phyloP scores from a whole-genome alignment of 345 rosid species.

The Camelina laxa region DNA sequence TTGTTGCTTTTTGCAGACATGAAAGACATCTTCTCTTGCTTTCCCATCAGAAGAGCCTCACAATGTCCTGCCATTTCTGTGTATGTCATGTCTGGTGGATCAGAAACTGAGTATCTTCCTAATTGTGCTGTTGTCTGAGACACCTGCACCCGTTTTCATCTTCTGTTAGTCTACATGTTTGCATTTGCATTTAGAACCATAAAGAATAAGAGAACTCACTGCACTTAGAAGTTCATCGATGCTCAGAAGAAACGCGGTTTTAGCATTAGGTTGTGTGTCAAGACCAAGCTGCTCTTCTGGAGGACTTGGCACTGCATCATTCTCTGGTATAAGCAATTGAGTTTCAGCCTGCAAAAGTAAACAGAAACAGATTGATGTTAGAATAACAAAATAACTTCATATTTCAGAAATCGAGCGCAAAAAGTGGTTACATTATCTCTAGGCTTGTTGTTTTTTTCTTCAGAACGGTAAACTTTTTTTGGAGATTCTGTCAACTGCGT shows the following conservation, averaged over 20 bases:
- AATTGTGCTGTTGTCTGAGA: constrained; percentile 61
- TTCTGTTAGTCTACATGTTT: neutral
- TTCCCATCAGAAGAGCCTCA: constrained; percentile 68
- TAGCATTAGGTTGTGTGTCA: constrained; percentile 36
- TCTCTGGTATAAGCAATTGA: constrained; percentile 46
- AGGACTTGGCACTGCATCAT: constrained; percentile 43
- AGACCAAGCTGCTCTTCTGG: constrained; percentile 50
- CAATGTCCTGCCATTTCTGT: constrained; percentile 76
- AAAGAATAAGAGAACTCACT: constrained; percentile 50
- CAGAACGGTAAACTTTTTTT: constrained; percentile 42
- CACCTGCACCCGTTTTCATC: constrained; percentile 43
- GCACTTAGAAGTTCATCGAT: constrained; percentile 63
- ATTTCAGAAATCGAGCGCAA: neutral
- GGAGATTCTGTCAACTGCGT: constrained; percentile 55
- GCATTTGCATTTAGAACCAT: neutral
- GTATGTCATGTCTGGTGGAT: constrained; percentile 63
- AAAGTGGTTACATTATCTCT: constrained; percentile 29
- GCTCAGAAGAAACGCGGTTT: constrained; percentile 54
- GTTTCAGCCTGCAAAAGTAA: constrained; percentile 49
- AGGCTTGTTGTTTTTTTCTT: constrained; percentile 42
- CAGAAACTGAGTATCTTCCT: constrained; percentile 61
- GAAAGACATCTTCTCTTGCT: constrained; percentile 70
- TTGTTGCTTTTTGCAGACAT: constrained; percentile 51
- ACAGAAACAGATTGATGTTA: neutral
- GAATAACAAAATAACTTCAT: constrained; percentile 31